A percentile compares a stretch with the other conserved stretches of the same genome.
These are phyloP conservation scores for Macaranga tanarius DNA, from an alignment of 441 rosid species.

Conservation along the genomic window DNA sequence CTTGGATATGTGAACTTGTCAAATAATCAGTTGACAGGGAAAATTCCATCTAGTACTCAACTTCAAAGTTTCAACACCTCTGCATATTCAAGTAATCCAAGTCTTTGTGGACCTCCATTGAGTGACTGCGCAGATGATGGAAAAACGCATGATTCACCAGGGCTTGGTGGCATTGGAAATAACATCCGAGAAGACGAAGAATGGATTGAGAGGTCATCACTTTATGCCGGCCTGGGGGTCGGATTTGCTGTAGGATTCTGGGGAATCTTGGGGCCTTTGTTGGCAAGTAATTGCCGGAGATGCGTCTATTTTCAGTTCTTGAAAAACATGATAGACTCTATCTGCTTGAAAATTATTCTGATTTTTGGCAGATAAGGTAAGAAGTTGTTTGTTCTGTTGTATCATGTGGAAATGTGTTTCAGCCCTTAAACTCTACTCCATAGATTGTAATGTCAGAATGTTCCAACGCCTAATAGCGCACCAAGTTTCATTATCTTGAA, in stretches of 20 bases:
- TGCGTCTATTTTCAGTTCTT: slow-evolving; percentile 1
- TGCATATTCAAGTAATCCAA: not conserved
- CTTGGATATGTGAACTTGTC: not conserved
- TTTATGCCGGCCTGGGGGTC: slow-evolving; percentile 21
- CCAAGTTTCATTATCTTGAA: no score
- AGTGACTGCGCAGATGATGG: not conserved
- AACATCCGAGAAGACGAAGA: not conserved
- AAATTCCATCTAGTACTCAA: not conserved
- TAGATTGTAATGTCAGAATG: no score
- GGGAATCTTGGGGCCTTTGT: slow-evolving; percentile 16
- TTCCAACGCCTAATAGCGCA: no score
- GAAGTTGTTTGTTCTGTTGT: no score
- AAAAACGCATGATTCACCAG: not conserved
- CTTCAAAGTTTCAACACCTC: not conserved
- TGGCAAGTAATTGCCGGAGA: slow-evolving; percentile 20
- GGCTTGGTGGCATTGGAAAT: not conserved
- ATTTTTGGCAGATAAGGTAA: no score
- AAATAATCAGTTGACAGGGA: not conserved
- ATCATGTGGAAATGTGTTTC: no score
- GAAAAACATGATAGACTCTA: not conserved
- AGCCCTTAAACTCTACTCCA: no score
- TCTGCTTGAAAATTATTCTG: not conserved
- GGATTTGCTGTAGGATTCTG: slow-evolving; percentile 28
- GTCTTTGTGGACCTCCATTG: not conserved
- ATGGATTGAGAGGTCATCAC: not conserved